Evolutionary conservation across 2,329 filamentous ascomycete genomes (phyloP), one percentile per base, ranked within the genome.

Genomic region (Claviceps cyperi): DNA sequence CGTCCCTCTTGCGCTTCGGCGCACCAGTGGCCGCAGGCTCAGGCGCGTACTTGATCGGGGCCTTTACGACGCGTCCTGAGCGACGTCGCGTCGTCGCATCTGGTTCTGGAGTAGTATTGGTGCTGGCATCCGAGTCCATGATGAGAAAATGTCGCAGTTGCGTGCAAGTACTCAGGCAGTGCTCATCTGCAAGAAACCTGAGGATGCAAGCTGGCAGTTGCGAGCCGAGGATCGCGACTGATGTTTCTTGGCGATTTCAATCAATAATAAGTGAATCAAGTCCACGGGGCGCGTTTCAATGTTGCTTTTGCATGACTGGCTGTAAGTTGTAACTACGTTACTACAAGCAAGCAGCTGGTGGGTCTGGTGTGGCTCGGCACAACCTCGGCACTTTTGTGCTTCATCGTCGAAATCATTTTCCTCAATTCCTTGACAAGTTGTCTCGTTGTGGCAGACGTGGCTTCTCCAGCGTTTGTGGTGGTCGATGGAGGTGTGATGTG

Each of bases 51-150:
- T 81, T 81, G 60, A 74, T 64, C 44, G 79, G 78, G 37, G 70
- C 71, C 60, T 71, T 77, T 54, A 78, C 73, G 69, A 80, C 79
- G 77, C 80, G 80, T 78, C 80, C 78, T 38, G 81, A 85, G 56
- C 80, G 78, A 65, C 82, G 81, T 72, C 76, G 75, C 66, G 73
- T 70, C 60, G 71, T 70, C 52, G 69, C 66, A 54, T 73, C 70
- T 53, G 69, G 68, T 50, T 75, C 72, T 53, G 75, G 71, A 39
- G 53, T 53, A 49, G 52, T 48, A 54, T 49, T 56, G 51, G 52
- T 19, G 50, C 55, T 51, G 35, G 28, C 47, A 28, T 39, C 47
- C 43, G 41, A 9, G n/a, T 56, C 53, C 55, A 56, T 54, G 50
- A 46, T 54, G 48, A 46, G 46, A 52, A 48, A 48, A 17, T 44